Evolutionary conservation across 441 rosid genomes (phyloP).

Genomic region (Macaranga tanarius): DNA sequence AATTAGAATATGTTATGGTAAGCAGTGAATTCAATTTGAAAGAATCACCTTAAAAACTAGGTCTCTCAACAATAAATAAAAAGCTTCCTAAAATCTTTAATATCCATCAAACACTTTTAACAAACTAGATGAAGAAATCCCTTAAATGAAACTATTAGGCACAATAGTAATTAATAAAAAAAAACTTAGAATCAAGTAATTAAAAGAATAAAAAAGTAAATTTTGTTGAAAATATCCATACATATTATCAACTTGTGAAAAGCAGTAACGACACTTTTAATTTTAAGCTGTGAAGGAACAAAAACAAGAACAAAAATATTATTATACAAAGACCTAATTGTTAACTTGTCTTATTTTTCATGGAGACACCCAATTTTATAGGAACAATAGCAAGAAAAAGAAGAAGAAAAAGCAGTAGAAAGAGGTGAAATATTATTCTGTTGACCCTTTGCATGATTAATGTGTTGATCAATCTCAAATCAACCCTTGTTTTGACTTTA

Average conservation of each 20-base stretch:
- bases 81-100: slow-evolving; percentile 57
- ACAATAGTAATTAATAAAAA: slow-evolving; percentile 12
- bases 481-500: too few species aligned
- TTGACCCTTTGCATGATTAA: too few species aligned
- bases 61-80: slow-evolving; percentile 57
- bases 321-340: slow-evolving; percentile 9
- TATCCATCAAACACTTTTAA: slow-evolving; percentile 48
- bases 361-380: slow-evolving; percentile 12
- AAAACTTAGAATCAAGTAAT: too few species aligned
- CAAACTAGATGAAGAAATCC: slow-evolving; percentile 37
- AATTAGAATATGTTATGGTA: background rate
- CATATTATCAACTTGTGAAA: slow-evolving; percentile 37
- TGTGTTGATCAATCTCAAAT: too few species aligned
- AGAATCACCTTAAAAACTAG: slow-evolving; percentile 59
- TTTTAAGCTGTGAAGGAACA: slow-evolving; percentile 41
- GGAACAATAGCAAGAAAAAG: slow-evolving; percentile 15
- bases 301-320: slow-evolving; percentile 28
- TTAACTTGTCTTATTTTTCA: slow-evolving; percentile 16
- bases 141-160: slow-evolving; percentile 24
- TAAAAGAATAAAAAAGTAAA: background rate
- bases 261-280: slow-evolving; percentile 40
- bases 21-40: background rate
- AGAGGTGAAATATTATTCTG: slow-evolving; percentile 2
- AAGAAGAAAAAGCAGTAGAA: slow-evolving; percentile 18
- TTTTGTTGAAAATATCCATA: background rate